Percentiles rank a stretch among this genome's conserved stretches.
phyloP scores from a whole-genome alignment of 2,329 filamentous ascomycete species.

The Hypoxylon sp. region DNA sequence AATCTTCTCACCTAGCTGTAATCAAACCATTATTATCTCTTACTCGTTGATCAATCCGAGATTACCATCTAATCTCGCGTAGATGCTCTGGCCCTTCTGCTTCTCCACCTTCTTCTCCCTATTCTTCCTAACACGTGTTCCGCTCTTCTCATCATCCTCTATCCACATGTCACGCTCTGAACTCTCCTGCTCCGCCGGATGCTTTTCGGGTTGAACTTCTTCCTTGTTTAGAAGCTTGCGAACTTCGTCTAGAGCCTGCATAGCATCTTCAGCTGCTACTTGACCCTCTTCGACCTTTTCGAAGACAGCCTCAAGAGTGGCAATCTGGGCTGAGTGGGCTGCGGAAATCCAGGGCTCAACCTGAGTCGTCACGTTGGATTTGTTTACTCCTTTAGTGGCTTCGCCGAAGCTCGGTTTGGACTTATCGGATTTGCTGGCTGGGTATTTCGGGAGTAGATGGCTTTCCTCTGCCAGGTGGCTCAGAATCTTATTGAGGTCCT shows the following conservation, averaged over 20 bases:
- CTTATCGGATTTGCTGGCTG: constrained; percentile 57
- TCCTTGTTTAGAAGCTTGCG: constrained; percentile 61
- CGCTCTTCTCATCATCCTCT: constrained; percentile 44
- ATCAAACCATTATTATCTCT: constrained; percentile 14
- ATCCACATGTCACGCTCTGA: constrained; percentile 44
- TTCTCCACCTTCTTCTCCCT: constrained; percentile 48
- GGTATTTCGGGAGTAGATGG: constrained; percentile 69
- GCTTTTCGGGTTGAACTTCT: constrained; percentile 44
- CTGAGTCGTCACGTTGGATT: constrained; percentile 58
- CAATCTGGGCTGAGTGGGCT: constrained; percentile 71
- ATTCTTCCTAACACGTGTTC: constrained; percentile 43
- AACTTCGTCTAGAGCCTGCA: constrained; percentile 65
- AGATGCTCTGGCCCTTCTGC: constrained; percentile 57
- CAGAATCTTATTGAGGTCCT: constrained; percentile 65
- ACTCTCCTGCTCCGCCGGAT: constrained; percentile 52
- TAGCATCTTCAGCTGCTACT: constrained; percentile 67
- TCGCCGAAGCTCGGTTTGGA: constrained; percentile 61
- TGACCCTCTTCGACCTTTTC: constrained; percentile 73
- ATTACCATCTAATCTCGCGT: constrained; percentile 67
- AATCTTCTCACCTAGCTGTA: constrained; percentile 8
- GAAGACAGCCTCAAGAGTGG: constrained; percentile 70
- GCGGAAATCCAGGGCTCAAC: constrained; percentile 73
- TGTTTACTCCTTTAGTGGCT: constrained; percentile 57
- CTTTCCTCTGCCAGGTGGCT: constrained; percentile 73
- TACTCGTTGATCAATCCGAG: constrained; percentile 64